Evolutionary conservation across 2,329 filamentous ascomycete species (phyloP), one percentile per base, ranked within the genome.

Genomic region (Chaetomium strumarium): DNA sequence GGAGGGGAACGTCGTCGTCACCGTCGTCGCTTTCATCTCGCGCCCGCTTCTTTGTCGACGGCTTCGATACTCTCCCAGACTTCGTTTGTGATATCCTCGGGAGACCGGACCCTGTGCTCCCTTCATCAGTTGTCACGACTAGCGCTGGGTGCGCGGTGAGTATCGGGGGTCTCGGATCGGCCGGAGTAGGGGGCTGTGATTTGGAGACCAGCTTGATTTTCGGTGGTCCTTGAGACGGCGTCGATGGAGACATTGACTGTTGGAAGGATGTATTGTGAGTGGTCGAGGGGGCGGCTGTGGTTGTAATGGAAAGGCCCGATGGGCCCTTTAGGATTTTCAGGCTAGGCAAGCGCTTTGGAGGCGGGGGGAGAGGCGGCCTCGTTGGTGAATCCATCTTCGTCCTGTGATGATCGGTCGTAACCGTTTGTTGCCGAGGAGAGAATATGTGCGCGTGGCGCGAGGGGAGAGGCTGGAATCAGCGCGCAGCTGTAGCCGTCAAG

Each of bases 21-120:
- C 77, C 77, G 46, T 77, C 76, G 14, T 78, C 76, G 37, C 71
- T 72, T 34, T 81, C 77, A 41, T 80, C 76, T 56, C 77, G 75
- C n/a, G 72, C 68, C 36, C 80, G 78, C 70, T 86, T 85, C 70
- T 83, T 84, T 45, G 77, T 74, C 9, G 78, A 81, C 6, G 82
- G 81, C 59, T 82, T 85, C 13, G 78, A 71, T 24, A 79, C 72
- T 41, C 81, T 70, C 12, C 80, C 81, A 13, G 80, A 78, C 62
- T 85, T 85, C 2, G 79, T 83, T 64, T 78, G 83, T 37, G 55
- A 54, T 3, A 52, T 46, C 30, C 51, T 59, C 13, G 47, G 46
- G 61, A 56, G 55, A 7, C 44, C 20, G 2, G 55, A n/a, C 14
- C 14, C 42, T 24, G 39, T 31, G 20, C 46, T 46, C 8, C 36